phyloP scores from a whole-genome alignment of 345 rosid genomes.

The Pistacia vera region DNA sequence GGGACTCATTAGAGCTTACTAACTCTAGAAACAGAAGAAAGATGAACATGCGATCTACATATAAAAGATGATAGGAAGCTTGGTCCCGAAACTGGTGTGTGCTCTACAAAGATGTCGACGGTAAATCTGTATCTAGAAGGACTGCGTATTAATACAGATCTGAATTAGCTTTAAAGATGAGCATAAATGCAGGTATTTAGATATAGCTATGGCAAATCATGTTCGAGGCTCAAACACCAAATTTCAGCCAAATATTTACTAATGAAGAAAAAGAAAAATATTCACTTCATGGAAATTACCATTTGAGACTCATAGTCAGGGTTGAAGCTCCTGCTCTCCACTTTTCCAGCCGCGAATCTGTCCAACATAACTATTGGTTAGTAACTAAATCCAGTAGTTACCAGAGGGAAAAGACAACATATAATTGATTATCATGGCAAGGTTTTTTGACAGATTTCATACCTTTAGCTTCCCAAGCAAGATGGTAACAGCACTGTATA shows the following conservation, averaged over 20 bases:
- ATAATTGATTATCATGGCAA: neutral
- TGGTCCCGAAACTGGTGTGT: constrained; percentile 89
- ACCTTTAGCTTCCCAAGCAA: constrained; percentile 93
- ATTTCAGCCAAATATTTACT: constrained; percentile 2
- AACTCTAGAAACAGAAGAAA: neutral
- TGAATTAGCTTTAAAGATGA: constrained; percentile 17
- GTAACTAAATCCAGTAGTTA: neutral
- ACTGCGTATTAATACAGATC: constrained; percentile 42
- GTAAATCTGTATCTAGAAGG: constrained; percentile 91
- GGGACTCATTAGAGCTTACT: neutral
- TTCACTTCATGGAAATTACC: constrained; percentile 43
- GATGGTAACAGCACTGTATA: constrained; percentile 79
- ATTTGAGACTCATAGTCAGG: constrained; percentile 69
- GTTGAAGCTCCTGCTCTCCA: constrained; percentile 90
- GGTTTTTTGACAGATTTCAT: neutral
- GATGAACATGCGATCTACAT: constrained; percentile 44
- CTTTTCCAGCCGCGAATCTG: constrained; percentile 94
- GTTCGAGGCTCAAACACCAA: constrained; percentile 9
- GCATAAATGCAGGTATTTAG: constrained; percentile 1
- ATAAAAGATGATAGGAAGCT: constrained; percentile 79
- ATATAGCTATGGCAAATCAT: neutral
- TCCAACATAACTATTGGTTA: constrained; percentile 13
- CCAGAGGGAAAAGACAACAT: neutral
- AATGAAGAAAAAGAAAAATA: neutral
- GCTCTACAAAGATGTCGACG: constrained; percentile 92